Base-by-base conservation (phyloP, 1,139 yeast genomes). In the Suhomyces maxii region DNA sequence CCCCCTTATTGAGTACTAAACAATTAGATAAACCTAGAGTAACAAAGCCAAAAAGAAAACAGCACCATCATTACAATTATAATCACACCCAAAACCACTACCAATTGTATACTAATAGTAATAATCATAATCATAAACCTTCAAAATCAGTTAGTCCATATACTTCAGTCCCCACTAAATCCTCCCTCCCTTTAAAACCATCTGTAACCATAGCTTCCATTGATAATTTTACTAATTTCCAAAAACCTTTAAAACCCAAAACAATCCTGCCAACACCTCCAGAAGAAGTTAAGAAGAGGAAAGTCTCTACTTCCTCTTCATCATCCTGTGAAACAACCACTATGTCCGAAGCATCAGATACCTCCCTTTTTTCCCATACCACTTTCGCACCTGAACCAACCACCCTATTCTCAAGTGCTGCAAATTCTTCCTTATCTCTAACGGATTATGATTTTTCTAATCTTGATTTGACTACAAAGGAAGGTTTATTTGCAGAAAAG, bases 181-280 rank as follows among this genome's bases (percentile, higher is more conserved):
- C 44, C 26, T 34, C 46, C 37, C 47, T 42, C 23, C 52, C 58
- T 18, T 43, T 60, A 44, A 63, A 63, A 47, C 68, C 68, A 2
- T 53, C 58, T 7, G 66, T 64, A 12, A 60, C 64, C 13, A 62
- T 63, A 18, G 60, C 65, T 6, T 59, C 67, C 26, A 58, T 65
- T 41, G 56, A 60, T 35, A 55, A 51, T 12, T 51, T 51, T 40
- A 42, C 56, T 34, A 26, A 28, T 23, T 41, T 41, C 14, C 45
- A 38, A 34, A 36, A 44, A 10, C 30, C 42, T 8, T 9, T 37
- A 11, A 47, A 42, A 37, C 38, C 37, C 14, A 44, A 40, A 34
- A 30, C 12, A 11, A 26, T 9, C 34, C 18, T 18, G 30, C 23
- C 37, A 28, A 28, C 26, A 9, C 34, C 42, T 12, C 34, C 42